These are phyloP conservation scores for Pleodorina starrii DNA, from an alignment of 139 green algal genomes.

Conservation along the genomic window DNA sequence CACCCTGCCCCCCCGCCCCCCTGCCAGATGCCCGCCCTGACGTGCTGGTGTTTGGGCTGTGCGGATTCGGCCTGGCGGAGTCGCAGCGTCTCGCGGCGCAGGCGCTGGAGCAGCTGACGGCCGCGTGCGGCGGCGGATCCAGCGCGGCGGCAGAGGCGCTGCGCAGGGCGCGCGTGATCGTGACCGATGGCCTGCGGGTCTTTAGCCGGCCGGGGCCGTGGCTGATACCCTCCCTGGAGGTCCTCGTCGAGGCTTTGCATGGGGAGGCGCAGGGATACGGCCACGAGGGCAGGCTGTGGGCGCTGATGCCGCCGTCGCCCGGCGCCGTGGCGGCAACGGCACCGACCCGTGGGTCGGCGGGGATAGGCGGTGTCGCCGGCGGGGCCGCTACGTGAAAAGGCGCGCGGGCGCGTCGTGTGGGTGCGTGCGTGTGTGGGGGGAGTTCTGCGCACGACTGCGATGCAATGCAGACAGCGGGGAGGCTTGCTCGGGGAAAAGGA, in stretches of 20 bases:
- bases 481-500: no score
- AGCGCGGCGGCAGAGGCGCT: not conserved
- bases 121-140: no score
- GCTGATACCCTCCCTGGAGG: constrained; percentile 61
- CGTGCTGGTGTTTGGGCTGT: constrained; percentile 76
- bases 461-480: no score
- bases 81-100: constrained; percentile 21
- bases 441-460: no score
- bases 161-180: constrained; percentile 21
- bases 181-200: constrained; percentile 62
- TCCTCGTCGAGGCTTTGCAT: constrained; percentile 66
- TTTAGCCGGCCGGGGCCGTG: constrained; percentile 64
- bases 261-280: constrained; percentile 65
- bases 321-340: not conserved
- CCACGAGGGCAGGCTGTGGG: constrained; percentile 61
- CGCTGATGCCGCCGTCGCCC: not conserved
- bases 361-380: no score
- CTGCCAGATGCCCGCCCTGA: constrained; percentile 52
- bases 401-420: no score
- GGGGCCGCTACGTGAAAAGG: no score
- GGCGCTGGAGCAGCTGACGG: constrained; percentile 35
- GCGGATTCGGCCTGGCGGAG: constrained; percentile 63
- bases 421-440: no score
- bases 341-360: not conserved
- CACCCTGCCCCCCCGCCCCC: not conserved